phyloP scores from a whole-genome alignment of 805 yeast genomes.

The Candida michaelii region DNA sequence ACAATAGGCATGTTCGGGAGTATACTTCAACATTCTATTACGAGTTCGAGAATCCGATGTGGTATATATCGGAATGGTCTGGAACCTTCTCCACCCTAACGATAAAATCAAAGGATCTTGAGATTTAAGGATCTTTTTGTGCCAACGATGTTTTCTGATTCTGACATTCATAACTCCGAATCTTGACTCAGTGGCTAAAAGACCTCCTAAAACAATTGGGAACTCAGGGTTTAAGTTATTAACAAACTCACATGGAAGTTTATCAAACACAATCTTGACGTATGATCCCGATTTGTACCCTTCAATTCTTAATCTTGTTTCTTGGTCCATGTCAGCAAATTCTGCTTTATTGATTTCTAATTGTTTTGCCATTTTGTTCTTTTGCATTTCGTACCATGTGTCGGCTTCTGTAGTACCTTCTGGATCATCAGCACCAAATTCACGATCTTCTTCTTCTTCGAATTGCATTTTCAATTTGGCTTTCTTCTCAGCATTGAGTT shows the following conservation, averaged over 20 bases:
- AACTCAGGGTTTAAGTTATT: conserved; percentile 81
- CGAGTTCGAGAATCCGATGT: conserved; percentile 97
- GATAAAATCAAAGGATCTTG: conserved; percentile 94
- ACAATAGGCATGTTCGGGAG: conserved; percentile 98
- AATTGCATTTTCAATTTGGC: conserved; percentile 86
- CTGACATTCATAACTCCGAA: conserved; percentile 92
- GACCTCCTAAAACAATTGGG: conserved; percentile 89
- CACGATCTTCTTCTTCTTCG: conserved; percentile 71
- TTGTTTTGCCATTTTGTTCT: conserved; percentile 96
- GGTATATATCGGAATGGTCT: conserved; percentile 91
- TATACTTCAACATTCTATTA: conserved; percentile 95
- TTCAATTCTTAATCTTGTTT: conserved; percentile 78
- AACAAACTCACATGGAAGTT: conserved; percentile 85
- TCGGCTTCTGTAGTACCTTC: conserved; percentile 75
- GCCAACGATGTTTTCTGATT: conserved; percentile 98
- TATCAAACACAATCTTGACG: conserved; percentile 82
- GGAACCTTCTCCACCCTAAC: conserved; percentile 98
- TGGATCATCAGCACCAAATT: conserved; percentile 75
- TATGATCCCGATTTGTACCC: conserved; percentile 94
- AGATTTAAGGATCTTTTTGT: conserved; percentile 89
- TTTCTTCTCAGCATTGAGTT: conserved; percentile 81
- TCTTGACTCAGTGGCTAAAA: conserved; percentile 84
- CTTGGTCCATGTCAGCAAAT: conserved; percentile 68
- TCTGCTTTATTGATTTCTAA: conserved; percentile 88
- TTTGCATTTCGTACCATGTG: conserved; percentile 97